A percentile compares a stretch with the other conserved stretches of the same genome.
phyloP scores from a whole-genome alignment of 2,329 filamentous ascomycete genomes.

The Tolypocladium tundrense region DNA sequence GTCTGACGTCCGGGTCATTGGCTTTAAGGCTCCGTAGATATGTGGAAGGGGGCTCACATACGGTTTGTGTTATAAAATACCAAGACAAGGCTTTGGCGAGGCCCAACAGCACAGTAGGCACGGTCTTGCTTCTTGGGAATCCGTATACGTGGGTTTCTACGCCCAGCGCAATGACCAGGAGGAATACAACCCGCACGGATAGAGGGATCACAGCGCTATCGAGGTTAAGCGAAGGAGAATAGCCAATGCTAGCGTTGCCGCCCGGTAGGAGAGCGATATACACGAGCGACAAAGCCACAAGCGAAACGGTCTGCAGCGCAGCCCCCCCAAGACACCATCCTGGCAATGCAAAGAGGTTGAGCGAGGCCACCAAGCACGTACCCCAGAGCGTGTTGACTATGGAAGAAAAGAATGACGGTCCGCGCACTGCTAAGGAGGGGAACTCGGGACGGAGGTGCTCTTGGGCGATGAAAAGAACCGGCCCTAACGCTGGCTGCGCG shows the following conservation, averaged over 20 bases:
- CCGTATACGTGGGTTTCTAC: not conserved
- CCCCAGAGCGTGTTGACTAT: not conserved
- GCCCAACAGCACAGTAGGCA: not conserved
- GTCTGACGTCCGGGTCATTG: not conserved
- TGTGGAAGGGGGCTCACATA: not conserved
- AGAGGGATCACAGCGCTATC: not conserved
- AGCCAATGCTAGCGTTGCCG: not conserved
- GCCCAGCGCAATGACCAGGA: not conserved
- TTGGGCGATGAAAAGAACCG: not conserved
- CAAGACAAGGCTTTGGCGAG: not conserved
- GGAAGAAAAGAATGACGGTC: not conserved
- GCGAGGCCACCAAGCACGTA: not conserved
- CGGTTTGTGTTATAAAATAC: not conserved
- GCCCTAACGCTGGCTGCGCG: not conserved
- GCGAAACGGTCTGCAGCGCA: not conserved
- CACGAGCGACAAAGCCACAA: not conserved
- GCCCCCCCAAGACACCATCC: not conserved
- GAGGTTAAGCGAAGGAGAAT: not conserved
- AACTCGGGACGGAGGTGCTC: not conserved
- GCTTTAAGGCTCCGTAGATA: too few species aligned
- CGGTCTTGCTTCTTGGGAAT: not conserved
- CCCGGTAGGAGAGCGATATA: not conserved
- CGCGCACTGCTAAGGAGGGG: not conserved
- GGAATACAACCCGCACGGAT: not conserved
- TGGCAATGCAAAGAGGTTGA: not conserved